A percentile compares a stretch with the other conserved stretches of the same genome.
phyloP scores from a whole-genome alignment of 148 eudicot species.

The Camellia lanceoleosa region DNA sequence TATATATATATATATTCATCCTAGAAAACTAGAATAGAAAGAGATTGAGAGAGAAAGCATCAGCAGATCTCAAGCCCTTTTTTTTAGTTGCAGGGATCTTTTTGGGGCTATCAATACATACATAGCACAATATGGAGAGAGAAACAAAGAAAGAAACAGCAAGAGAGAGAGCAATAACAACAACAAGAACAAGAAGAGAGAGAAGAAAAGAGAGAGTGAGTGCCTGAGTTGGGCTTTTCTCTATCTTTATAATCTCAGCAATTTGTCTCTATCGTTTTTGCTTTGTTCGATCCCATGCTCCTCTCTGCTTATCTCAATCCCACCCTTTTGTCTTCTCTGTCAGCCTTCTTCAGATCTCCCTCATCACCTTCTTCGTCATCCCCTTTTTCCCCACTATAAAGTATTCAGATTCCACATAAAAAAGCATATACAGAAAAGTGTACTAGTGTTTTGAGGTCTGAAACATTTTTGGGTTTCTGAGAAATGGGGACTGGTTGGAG shows the following conservation, averaged over 20 bases:
- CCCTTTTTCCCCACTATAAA: not conserved
- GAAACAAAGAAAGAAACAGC: not conserved
- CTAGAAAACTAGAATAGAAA: not conserved
- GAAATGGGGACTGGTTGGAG: constrained; percentile 89
- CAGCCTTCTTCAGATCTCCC: constrained; percentile 13
- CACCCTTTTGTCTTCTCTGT: constrained; percentile 28
- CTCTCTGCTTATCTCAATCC: constrained; percentile 8
- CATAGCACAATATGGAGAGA: too few relatives aligned
- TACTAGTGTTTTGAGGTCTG: not conserved
- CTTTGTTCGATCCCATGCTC: constrained; percentile 17
- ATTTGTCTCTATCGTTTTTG: constrained; percentile 18
- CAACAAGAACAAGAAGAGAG: not conserved
- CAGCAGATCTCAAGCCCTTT: constrained; percentile 12
- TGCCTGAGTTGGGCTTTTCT: not conserved
- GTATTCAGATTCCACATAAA: not conserved
- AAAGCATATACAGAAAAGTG: not conserved
- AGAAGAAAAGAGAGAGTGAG: too few relatives aligned
- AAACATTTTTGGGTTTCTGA: not conserved
- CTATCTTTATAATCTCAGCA: not conserved
- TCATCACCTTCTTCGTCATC: not conserved
- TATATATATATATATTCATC: constrained; percentile 16
- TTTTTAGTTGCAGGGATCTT: constrained; percentile 20
- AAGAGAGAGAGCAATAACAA: not conserved
- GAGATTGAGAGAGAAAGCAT: not conserved
- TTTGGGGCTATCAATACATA: constrained; percentile 14